Evolutionary conservation across 2,329 filamentous ascomycete species (phyloP).

Genomic region (Aspergillus sclerotialis): DNA sequence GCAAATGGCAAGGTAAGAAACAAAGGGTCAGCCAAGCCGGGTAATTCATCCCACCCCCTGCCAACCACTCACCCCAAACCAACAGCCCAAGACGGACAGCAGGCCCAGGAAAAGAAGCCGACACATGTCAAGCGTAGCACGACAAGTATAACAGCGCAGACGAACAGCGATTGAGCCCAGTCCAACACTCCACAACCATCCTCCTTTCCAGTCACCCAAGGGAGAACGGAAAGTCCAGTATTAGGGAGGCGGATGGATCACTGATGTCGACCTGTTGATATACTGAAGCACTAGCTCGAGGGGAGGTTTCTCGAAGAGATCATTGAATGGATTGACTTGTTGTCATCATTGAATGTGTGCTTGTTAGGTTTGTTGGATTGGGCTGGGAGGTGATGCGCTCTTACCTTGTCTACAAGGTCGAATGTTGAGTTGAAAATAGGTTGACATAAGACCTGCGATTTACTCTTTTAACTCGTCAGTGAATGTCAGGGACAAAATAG

Average conservation of each 20-base stretch:
- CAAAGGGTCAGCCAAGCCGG: constrained; percentile 32
- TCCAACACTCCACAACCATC: constrained; percentile 39
- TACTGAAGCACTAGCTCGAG: constrained; percentile 21
- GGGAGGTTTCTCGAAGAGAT: constrained; percentile 37
- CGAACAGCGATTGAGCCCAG: constrained; percentile 19
- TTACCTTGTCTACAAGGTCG: too few species aligned
- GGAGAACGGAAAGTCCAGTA: constrained; percentile 34
- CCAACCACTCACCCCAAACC: constrained; percentile 20
- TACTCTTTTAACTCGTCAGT: constrained; percentile 5
- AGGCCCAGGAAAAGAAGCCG: constrained; percentile 17
- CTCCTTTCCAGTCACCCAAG: constrained; percentile 21
- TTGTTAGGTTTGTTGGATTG: neutral
- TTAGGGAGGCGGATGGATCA: constrained; percentile 33
- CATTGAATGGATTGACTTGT: constrained; percentile 59
- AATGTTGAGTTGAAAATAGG: too few species aligned
- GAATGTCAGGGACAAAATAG: constrained; percentile 2
- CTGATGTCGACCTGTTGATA: constrained; percentile 11
- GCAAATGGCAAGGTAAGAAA: constrained; percentile 5
- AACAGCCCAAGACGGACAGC: constrained; percentile 33
- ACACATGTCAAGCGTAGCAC: constrained; percentile 31
- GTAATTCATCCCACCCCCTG: constrained; percentile 40
- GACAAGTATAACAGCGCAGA: constrained; percentile 10
- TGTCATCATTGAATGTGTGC: constrained; percentile 46
- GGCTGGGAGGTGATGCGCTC: constrained; percentile 9
- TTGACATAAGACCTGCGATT: too few species aligned